These are phyloP conservation scores for Meyerozyma carpophila DNA, from an alignment of 1,139 yeast species.

Conservation along the genomic window DNA sequence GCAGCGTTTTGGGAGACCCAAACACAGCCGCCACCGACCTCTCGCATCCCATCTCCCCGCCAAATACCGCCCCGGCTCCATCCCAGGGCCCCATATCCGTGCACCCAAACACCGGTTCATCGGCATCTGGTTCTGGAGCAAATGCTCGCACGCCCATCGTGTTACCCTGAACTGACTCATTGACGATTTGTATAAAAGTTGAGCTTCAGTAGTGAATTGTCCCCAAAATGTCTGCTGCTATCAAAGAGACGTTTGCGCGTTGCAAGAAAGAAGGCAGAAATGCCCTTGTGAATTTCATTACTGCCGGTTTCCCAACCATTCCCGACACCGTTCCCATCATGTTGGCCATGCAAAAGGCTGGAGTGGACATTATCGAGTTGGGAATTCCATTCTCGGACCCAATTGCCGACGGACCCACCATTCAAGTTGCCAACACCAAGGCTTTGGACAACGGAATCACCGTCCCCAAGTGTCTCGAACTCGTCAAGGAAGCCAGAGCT, in stretches of 20 bases:
- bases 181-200: slow-evolving; percentile 3
- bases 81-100: background rate
- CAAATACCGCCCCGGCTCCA: background rate
- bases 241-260: slow-evolving; percentile 66
- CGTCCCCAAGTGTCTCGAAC: slow-evolving; percentile 59
- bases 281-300: slow-evolving; percentile 86
- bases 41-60: background rate
- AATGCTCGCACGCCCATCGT: slow-evolving; percentile 2
- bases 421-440: slow-evolving; percentile 75
- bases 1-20: background rate
- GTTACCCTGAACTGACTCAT: slow-evolving; percentile 20
- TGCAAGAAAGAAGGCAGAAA: slow-evolving; percentile 74
- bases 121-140: slow-evolving; percentile 1
- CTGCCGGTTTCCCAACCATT: slow-evolving; percentile 89
- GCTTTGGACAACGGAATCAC: slow-evolving; percentile 83
- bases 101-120: background rate
- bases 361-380: slow-evolving; percentile 89
- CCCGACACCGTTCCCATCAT: slow-evolving; percentile 85
- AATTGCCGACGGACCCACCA: slow-evolving; percentile 97
- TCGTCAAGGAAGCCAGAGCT: slow-evolving; percentile 69
- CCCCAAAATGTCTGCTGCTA: slow-evolving; percentile 51
- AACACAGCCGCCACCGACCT: background rate
- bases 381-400: slow-evolving; percentile 99
- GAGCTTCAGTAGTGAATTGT: background rate
- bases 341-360: slow-evolving; percentile 88